Conservation (phyloP, 1,284 basidiomycete genomes). For the Paramarasmius palmivorus region DNA sequence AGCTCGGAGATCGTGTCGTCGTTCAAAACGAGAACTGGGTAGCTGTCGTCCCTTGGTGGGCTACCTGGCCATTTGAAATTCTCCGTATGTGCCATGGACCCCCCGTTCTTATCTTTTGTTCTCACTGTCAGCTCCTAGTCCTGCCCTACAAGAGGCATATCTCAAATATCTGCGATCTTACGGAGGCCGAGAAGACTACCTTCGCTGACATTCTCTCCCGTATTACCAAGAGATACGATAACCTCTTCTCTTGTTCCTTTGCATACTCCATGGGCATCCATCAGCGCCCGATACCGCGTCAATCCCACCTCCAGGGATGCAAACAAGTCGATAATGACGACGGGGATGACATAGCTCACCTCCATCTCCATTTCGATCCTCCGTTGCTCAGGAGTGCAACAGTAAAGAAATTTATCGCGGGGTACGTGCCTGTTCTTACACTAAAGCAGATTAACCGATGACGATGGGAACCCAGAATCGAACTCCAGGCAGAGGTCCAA, state of each 20-base stretch:
- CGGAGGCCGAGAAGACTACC: conserved; percentile 54
- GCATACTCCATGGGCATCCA: conserved; percentile 97
- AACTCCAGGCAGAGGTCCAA: conserved; percentile 91
- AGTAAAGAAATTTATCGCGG: conserved; percentile 90
- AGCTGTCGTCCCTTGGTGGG: conserved; percentile 95
- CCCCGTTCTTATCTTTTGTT: neutral
- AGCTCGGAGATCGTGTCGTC: conserved; percentile 57
- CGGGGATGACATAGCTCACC: conserved; percentile 67
- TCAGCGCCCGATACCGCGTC: conserved; percentile 67
- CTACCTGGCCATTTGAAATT: conserved; percentile 92
- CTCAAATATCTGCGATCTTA: conserved; percentile 66
- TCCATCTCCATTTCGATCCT: conserved; percentile 90
- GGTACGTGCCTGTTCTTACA: conserved; percentile 52
- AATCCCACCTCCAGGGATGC: conserved; percentile 5
- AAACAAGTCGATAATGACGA: conserved; percentile 28
- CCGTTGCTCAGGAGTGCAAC: conserved; percentile 83
- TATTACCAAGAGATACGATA: conserved; percentile 81
- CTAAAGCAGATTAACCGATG: neutral
- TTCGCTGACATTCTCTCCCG: conserved; percentile 69
- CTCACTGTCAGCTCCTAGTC: conserved; percentile 42
- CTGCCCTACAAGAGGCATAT: conserved; percentile 81
- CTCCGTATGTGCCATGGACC: conserved; percentile 55
- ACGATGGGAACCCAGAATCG: conserved; percentile 57
- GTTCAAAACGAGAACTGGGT: conserved; percentile 81
- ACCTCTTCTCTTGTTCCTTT: conserved; percentile 85